These are phyloP conservation scores for Trametes maxima DNA, from an alignment of 768 basidiomycete genomes.

Conservation along the genomic window DNA sequence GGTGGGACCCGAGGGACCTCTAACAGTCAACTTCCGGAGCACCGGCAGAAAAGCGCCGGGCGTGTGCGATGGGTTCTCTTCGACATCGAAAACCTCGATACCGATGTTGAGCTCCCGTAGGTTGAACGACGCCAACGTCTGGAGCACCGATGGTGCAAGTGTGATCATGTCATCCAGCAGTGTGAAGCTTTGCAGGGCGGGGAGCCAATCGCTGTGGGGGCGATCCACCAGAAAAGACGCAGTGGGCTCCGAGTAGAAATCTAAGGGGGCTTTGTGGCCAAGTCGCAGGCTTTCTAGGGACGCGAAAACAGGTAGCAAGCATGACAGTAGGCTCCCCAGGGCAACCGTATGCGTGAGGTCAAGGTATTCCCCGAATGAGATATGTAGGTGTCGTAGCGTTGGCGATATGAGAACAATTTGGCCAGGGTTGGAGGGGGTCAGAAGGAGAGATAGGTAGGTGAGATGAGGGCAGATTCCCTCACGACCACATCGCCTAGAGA, in stretches of 20 bases:
- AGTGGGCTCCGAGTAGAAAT: too few relatives aligned
- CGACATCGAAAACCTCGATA: neutral
- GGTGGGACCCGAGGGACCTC: neutral
- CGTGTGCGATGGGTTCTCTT: too few relatives aligned
- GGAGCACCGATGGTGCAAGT: neutral
- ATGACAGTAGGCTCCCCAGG: neutral
- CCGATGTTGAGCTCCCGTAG: neutral
- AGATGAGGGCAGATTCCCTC: neutral
- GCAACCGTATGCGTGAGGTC: neutral
- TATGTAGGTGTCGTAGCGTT: neutral
- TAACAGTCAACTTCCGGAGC: neutral
- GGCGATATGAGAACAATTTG: neutral
- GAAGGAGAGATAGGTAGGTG: neutral
- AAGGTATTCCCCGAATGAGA: neutral
- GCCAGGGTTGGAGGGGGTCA: neutral
- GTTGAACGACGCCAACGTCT: neutral
- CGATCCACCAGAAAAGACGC: too few relatives aligned
- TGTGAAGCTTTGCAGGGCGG: neutral
- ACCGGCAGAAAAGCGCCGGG: too few relatives aligned
- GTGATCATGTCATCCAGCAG: neutral
- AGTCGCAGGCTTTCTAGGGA: neutral
- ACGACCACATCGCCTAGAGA: neutral
- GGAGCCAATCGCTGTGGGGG: neutral
- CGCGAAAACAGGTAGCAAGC: neutral
- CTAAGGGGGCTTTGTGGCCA: too few relatives aligned